Percentiles rank a stretch among this genome's conserved stretches.
These are phyloP conservation scores for Chenopodium suecicum DNA, from an alignment of 148 eudicot species.

Conservation along the genomic window DNA sequence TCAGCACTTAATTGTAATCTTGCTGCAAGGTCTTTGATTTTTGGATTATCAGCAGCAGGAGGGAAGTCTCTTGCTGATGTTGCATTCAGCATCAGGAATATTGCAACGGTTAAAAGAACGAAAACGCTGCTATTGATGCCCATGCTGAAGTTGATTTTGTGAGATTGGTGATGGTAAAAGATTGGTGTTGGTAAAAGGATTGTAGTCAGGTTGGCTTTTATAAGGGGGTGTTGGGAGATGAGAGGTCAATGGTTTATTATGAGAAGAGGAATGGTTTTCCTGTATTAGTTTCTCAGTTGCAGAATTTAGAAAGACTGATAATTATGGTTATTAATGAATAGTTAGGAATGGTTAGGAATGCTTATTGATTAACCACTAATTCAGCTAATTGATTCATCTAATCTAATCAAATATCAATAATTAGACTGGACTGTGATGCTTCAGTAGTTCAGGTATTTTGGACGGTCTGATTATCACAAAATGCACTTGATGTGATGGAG, in stretches of 20 bases:
- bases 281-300: neutral
- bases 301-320: neutral
- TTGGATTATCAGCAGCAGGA: neutral
- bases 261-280: constrained; percentile 18
- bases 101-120: neutral
- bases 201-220: constrained; percentile 17
- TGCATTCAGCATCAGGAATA: neutral
- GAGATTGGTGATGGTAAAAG: neutral
- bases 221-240: constrained; percentile 9
- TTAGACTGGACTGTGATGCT: neutral
- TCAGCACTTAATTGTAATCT: neutral
- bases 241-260: constrained; percentile 10
- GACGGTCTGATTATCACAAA: too few relatives aligned
- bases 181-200: neutral
- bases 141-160: constrained; percentile 1
- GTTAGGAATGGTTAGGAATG: neutral
- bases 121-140: neutral
- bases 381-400: neutral
- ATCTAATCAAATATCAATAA: neutral
- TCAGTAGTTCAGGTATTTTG: neutral
- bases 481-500: too few relatives aligned
- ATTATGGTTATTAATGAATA: neutral
- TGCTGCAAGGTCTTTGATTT: neutral
- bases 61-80: constrained; percentile 22
- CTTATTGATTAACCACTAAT: neutral